Conservation (phyloP, 2,329 filamentous ascomycete genomes). For the Bipolaris oryzae region DNA sequence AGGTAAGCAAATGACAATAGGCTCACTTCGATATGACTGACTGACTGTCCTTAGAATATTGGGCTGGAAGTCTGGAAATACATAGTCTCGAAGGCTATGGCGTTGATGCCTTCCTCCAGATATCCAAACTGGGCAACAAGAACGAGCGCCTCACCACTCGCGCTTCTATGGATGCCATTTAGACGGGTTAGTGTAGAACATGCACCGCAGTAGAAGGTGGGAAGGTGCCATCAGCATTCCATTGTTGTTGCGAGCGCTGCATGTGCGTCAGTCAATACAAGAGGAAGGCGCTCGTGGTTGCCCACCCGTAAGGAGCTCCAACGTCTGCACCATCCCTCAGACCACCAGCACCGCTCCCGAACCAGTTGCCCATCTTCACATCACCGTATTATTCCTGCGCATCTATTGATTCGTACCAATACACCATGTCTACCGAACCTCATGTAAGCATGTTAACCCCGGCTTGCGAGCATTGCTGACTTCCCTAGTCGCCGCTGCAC, state of each 20-base stretch:
- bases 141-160: slow-evolving; percentile 82
- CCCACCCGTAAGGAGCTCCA: not conserved
- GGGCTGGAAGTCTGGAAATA: slow-evolving; percentile 89
- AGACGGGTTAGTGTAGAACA: slow-evolving; percentile 12
- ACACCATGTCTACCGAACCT: slow-evolving; percentile 5
- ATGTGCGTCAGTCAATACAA: not conserved
- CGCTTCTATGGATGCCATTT: slow-evolving; percentile 59
- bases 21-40: not conserved
- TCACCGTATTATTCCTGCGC: slow-evolving; percentile 12
- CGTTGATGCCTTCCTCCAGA: slow-evolving; percentile 93
- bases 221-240: not conserved
- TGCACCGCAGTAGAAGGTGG: not conserved
- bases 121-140: slow-evolving; percentile 95
- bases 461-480: not conserved
- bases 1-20: slow-evolving; percentile 21
- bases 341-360: not conserved
- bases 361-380: not conserved
- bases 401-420: slow-evolving; percentile 7
- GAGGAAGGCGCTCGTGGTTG: not conserved
- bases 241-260: not conserved
- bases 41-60: slow-evolving; percentile 69
- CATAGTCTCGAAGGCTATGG: slow-evolving; percentile 96
- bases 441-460: slow-evolving; percentile 1
- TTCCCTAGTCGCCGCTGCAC: slow-evolving; percentile 8
- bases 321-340: not conserved